Evolutionary conservation across 2,329 filamentous ascomycete genomes (phyloP), one percentile per base, ranked within the genome.

Genomic region (Sphaerulina vaccinii): DNA sequence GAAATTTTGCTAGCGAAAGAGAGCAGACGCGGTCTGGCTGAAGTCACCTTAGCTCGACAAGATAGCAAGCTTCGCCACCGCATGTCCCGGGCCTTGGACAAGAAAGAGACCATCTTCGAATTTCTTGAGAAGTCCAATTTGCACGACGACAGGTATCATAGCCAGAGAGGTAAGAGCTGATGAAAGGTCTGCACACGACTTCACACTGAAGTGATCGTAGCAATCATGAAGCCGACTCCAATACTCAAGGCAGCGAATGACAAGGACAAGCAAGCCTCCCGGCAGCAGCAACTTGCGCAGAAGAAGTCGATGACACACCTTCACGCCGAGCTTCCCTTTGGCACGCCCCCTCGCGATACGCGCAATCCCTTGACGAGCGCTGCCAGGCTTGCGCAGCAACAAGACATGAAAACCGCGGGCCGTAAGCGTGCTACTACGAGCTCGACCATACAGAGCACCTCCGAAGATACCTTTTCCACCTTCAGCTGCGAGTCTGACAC

Each of bases 1-100:
- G 74, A 76, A 57, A 53, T 75, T 3, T 54, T 76, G 21, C 73
- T 76, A 50, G 70, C 71, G 2, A 68, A 68, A 42, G 52, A 55
- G 11, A 68, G 72, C 6, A 66, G 68, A 21, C 61, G 65, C 36
- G 73, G 74, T 8, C 62, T 76, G 46, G 63, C 69, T 16, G 71
- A 70, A 44, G 65, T 76, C 16, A 68, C 73, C 11, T 63, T 68
- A 21, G 73, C 71, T 19, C 65, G 74, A 22, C 69, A 74, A 56
- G 68, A 68, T 18, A 75, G 71, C 54, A 57, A 72, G 15, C 49
- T 76, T 6, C 62, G 65, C 32, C 51, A 52, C 29, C 53, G 51
- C 27, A 56, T 58, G 35, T 52, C 39, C 7, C 45, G 21, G 22
- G 36, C 49, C 18, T 52, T 60, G 9, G 52, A 60, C 45, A 49